Conservation (phyloP, 495 filamentous ascomycete species). For the Lineolata rhizophorae region DNA sequence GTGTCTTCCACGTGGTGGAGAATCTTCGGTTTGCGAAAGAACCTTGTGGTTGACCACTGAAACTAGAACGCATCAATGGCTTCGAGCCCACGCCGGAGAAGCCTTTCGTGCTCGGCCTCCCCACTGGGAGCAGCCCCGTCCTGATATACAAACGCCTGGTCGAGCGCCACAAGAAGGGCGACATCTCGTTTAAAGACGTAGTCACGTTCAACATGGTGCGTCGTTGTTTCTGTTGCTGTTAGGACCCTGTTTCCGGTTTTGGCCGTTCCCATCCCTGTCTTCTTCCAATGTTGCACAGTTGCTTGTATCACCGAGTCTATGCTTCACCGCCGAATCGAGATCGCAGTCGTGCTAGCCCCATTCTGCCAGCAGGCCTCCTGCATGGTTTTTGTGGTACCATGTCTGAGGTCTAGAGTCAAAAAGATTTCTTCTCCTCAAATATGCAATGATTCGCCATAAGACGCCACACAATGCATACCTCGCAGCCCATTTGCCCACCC, state of each 20-base stretch:
- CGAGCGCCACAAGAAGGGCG: conserved; percentile 48
- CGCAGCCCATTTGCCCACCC: not conserved
- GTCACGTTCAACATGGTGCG: conserved; percentile 82
- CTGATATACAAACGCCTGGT: conserved; percentile 60
- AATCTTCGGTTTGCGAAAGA: too few relatives aligned
- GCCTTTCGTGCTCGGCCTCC: conserved; percentile 67
- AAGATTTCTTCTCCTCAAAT: too few relatives aligned
- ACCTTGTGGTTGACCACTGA: too few relatives aligned
- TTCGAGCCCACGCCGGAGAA: conserved; percentile 46
- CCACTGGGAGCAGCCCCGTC: conserved; percentile 61
- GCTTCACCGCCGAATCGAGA: too few relatives aligned
- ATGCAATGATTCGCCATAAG: too few relatives aligned
- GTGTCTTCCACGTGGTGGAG: too few relatives aligned
- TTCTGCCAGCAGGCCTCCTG: not conserved
- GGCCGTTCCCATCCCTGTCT: conserved; percentile 1
- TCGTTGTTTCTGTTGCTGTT: too few relatives aligned
- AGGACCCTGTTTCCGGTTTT: too few relatives aligned
- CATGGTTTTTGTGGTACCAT: not conserved
- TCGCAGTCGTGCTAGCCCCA: too few relatives aligned
- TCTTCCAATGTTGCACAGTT: conserved; percentile 4
- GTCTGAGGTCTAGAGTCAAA: too few relatives aligned
- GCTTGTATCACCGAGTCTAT: conserved; percentile 1
- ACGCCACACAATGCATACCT: too few relatives aligned
- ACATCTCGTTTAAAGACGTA: conserved; percentile 72
- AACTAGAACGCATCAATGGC: conserved; percentile 43